These are phyloP conservation scores for Talaromyces sp. DNA, from an alignment of 2,329 filamentous ascomycete genomes.

Conservation along the genomic window DNA sequence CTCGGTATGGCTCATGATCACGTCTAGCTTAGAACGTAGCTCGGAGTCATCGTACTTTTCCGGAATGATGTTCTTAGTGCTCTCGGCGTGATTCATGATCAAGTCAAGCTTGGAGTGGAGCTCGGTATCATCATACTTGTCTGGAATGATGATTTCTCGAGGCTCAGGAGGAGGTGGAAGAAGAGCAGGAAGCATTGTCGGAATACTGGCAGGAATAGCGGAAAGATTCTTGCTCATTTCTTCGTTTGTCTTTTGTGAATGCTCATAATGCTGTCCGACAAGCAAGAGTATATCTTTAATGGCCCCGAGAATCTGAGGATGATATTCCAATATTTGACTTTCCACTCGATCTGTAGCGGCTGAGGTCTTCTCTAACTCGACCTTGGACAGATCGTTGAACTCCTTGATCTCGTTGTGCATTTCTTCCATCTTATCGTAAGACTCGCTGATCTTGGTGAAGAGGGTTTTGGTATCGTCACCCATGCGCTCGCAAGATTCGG, in stretches of 20 bases:
- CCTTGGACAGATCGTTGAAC: slow-evolving; percentile 78
- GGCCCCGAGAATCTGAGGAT: slow-evolving; percentile 82
- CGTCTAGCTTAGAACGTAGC: slow-evolving; percentile 57
- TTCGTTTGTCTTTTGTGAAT: slow-evolving; percentile 66
- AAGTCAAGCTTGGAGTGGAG: slow-evolving; percentile 58
- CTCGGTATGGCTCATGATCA: slow-evolving; percentile 45
- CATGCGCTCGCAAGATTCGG: slow-evolving; percentile 80
- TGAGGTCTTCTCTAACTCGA: slow-evolving; percentile 72
- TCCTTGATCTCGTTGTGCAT: slow-evolving; percentile 66
- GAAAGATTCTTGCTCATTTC: slow-evolving; percentile 58
- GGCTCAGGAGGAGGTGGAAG: slow-evolving; percentile 39
- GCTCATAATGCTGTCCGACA: slow-evolving; percentile 82
- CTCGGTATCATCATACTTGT: slow-evolving; percentile 60
- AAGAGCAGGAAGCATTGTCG: slow-evolving; percentile 54
- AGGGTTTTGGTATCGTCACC: slow-evolving; percentile 83
- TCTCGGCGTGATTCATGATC: slow-evolving; percentile 47
- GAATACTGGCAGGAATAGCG: slow-evolving; percentile 50
- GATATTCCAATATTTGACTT: slow-evolving; percentile 72
- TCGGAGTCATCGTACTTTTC: slow-evolving; percentile 62
- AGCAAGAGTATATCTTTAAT: slow-evolving; percentile 81
- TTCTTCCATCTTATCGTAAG: slow-evolving; percentile 71
- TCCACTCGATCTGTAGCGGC: slow-evolving; percentile 71
- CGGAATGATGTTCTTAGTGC: slow-evolving; percentile 57
- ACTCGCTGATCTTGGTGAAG: slow-evolving; percentile 75
- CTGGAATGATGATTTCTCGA: slow-evolving; percentile 32